Evolutionary conservation across 441 rosid genomes (phyloP).

Genomic region (Arabidopsis hybrid): DNA sequence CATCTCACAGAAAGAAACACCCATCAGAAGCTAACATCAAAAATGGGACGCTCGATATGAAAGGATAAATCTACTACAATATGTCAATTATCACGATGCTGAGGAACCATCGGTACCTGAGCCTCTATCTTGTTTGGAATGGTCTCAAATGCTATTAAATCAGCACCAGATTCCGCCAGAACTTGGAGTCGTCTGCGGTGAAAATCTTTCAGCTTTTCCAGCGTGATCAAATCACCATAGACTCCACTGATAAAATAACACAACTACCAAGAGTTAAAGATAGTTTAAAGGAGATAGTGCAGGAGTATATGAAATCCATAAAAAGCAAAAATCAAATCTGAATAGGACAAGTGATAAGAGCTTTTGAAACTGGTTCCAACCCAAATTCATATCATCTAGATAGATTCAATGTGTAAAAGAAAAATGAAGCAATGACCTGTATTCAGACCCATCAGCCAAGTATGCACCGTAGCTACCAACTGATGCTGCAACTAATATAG

Average conservation of each 20-base stretch:
- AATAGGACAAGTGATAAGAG: constrained; percentile 7
- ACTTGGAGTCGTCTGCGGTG: constrained; percentile 83
- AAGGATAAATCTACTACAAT: neutral
- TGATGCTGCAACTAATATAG: constrained; percentile 85
- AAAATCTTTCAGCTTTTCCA: constrained; percentile 70
- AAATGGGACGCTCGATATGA: neutral
- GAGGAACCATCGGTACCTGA: constrained; percentile 56
- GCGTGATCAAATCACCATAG: constrained; percentile 71
- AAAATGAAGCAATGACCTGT: constrained; percentile 57
- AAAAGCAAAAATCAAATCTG: constrained; percentile 4
- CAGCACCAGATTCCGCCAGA: constrained; percentile 75
- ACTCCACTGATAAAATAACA: constrained; percentile 59
- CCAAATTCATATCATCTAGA: constrained; percentile 6
- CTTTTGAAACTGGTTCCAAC: neutral
- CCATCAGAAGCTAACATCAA: neutral
- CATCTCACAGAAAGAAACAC: neutral
- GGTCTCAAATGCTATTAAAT: constrained; percentile 89
- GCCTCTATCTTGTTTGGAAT: constrained; percentile 94
- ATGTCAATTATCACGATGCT: neutral
- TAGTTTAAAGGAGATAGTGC: neutral
- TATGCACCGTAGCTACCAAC: constrained; percentile 96
- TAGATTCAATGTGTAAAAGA: neutral
- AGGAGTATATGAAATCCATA: constrained; percentile 9
- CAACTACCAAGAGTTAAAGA: constrained; percentile 18
- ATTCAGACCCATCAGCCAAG: constrained; percentile 96